phyloP scores from a whole-genome alignment of 1,284 basidiomycete species.

The Lentinula novae-zelandiae region DNA sequence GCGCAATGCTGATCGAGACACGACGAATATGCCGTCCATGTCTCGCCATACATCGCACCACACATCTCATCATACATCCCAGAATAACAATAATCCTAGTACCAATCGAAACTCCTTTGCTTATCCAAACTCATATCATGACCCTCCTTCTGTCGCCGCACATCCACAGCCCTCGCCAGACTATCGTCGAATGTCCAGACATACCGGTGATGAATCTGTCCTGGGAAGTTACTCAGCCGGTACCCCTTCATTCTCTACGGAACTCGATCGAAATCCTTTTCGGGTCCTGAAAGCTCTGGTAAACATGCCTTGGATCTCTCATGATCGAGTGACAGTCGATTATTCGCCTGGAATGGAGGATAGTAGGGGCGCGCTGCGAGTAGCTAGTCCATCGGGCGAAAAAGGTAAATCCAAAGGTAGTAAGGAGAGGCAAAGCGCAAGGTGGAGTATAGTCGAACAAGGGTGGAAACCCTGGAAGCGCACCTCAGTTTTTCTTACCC shows the following conservation, averaged over 20 bases:
- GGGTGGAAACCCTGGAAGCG: constrained; percentile 6
- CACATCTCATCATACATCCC: constrained; percentile 7
- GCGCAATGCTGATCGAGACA: not conserved
- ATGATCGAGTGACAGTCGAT: constrained; percentile 13
- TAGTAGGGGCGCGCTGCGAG: not conserved
- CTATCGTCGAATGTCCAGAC: constrained; percentile 14
- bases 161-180: constrained; percentile 14
- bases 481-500: not conserved
- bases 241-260: constrained; percentile 14
- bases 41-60: not conserved
- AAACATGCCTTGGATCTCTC: constrained; percentile 12
- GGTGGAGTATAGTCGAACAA: constrained; percentile 8
- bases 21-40: not conserved
- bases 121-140: constrained; percentile 1
- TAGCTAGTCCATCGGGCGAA: not conserved
- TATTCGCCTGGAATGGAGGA: constrained; percentile 13
- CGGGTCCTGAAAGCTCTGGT: constrained; percentile 6
- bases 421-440: not conserved
- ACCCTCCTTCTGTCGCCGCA: constrained; percentile 9
- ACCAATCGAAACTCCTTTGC: constrained; percentile 4
- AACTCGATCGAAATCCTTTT: constrained; percentile 9
- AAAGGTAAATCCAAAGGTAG: not conserved
- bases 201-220: constrained; percentile 2
- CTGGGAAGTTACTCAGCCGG: not conserved
- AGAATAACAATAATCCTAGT: constrained; percentile 1